These are phyloP conservation scores for Aeminium ludgeri DNA, from an alignment of 495 filamentous ascomycete species.

Conservation along the genomic window DNA sequence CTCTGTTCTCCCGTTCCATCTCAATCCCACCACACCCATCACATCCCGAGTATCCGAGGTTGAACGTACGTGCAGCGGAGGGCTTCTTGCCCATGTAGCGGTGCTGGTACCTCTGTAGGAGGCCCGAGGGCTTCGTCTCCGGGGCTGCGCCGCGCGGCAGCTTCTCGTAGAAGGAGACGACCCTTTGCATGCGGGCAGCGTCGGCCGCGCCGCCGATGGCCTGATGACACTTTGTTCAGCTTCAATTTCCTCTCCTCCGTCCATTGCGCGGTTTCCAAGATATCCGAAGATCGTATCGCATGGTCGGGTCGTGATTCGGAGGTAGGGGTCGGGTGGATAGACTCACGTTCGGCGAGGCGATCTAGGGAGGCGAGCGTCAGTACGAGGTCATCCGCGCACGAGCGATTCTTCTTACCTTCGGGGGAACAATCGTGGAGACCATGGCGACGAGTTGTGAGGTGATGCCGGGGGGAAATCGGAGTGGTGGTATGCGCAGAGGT, in stretches of 20 bases:
- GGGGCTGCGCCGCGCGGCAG: constrained; percentile 82
- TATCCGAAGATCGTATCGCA: too few species aligned
- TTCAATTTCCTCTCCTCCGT: neutral
- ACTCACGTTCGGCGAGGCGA: constrained; percentile 88
- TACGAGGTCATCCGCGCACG: neutral
- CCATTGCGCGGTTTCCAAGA: neutral
- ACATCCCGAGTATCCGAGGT: too few species aligned
- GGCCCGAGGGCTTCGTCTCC: constrained; percentile 56
- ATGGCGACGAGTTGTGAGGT: constrained; percentile 4
- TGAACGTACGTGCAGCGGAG: constrained; percentile 74
- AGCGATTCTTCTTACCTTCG: constrained; percentile 51
- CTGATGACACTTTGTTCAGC: constrained; percentile 27
- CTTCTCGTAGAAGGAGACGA: constrained; percentile 96
- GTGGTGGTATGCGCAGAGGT: too few species aligned
- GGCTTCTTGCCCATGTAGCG: constrained; percentile 90
- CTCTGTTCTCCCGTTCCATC: too few species aligned
- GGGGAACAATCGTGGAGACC: constrained; percentile 91
- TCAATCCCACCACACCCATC: too few species aligned
- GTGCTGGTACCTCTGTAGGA: constrained; percentile 75
- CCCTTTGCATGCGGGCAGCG: constrained; percentile 87
- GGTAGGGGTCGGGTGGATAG: constrained; percentile 1
- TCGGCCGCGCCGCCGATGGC: constrained; percentile 82
- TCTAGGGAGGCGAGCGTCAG: constrained; percentile 27
- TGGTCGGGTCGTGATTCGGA: neutral
- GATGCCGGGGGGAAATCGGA: too few species aligned